Evolutionary conservation across 2,329 filamentous ascomycete genomes (phyloP), one percentile per base, ranked within the genome.

Genomic region (Phialophora tarda): DNA sequence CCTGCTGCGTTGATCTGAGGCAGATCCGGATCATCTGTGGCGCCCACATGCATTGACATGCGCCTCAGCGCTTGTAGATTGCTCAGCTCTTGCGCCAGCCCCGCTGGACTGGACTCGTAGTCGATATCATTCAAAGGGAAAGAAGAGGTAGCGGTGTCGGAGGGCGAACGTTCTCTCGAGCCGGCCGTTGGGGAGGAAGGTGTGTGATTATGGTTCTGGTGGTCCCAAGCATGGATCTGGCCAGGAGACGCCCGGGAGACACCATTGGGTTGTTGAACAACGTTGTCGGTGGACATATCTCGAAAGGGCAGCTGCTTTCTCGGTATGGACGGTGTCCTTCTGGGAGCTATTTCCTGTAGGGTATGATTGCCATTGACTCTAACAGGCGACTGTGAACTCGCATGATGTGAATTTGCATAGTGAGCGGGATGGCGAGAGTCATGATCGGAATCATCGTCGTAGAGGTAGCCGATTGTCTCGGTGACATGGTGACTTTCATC

Each of bases 401-500:
- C 48, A 50, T 59, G 59, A 34, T 59, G 48, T 21, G 56, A 59
- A n/a, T 54, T 56, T 7, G 56, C 58, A 34, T 64, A 62, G 47
- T 38, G n/a, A 21, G 24, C 23, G n/a, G 63, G 48, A 34, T 47
- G 48, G 30, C 58, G 62, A 7, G 38, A 23, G 47, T 68, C 68
- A 57, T 50, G 59, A n/a, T 89, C 87, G 74, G 88, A 86, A 32
- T 74, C 66, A 75, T 92, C 90, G 74, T 91, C 91, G 79, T 97
- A 97, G 79, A 96, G 86, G 74, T 93, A 93, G 60, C 92, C 92
- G 78, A 97, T 96, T 66, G 92, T 91, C 78, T 97, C 93, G 64
- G 93, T 97, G 77, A 97, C 92, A 86, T 97, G 93, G 80, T 97
- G 92, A 80, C 86, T 92, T 68, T 93, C 91, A 80, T 97, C 93